These are phyloP conservation scores for Immersiporthe knoxdaviesiana DNA, from an alignment of 2,329 filamentous ascomycete genomes.

Conservation along the genomic window DNA sequence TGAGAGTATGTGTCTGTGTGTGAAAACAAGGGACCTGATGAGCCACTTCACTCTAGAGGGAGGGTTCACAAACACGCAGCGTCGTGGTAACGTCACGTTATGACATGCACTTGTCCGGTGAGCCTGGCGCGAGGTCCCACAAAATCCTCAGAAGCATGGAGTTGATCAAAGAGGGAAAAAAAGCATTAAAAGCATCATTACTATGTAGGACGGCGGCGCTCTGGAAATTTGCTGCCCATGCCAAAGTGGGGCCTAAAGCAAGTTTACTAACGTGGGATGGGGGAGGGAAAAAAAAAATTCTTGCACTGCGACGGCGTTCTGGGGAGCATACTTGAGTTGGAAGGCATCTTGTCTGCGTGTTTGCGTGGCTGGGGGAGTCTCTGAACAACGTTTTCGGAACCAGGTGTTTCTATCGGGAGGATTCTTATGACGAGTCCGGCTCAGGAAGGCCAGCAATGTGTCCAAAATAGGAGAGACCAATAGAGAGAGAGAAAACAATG, in stretches of 20 bases:
- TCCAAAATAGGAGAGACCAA: not conserved
- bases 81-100: not conserved
- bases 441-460: not conserved
- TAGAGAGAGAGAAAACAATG: not conserved
- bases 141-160: not conserved
- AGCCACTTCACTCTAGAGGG: not conserved
- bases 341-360: not conserved
- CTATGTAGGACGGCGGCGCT: too few relatives aligned
- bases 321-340: not conserved
- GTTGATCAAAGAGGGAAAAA: not conserved
- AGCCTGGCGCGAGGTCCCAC: not conserved
- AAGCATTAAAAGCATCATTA: too few relatives aligned
- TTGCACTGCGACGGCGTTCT: slow-evolving; percentile 28
- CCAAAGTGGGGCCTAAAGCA: too few relatives aligned
- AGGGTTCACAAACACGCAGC: not conserved
- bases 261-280: too few relatives aligned
- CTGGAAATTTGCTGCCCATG: too few relatives aligned
- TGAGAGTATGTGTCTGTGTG: not conserved
- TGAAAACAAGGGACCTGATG: not conserved
- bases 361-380: not conserved
- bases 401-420: not conserved
- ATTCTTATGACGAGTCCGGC: not conserved
- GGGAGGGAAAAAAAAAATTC: not conserved
- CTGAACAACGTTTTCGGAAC: not conserved
- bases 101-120: not conserved